Percentiles rank a stretch among this genome's conserved stretches.
Conservation (phyloP, 306 rosid species). For the Vigna mungo region DNA sequence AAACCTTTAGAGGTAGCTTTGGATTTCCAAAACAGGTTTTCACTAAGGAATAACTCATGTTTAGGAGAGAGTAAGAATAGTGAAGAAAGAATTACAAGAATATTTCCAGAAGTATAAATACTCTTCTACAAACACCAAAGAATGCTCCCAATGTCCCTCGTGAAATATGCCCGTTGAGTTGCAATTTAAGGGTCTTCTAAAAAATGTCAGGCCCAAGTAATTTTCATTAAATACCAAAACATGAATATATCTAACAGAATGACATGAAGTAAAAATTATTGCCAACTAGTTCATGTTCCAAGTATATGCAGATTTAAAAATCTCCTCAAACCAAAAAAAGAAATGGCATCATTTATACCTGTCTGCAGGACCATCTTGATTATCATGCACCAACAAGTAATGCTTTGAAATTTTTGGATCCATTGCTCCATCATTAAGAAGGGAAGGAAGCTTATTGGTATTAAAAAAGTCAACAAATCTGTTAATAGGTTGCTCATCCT, state of each 20-base stretch:
- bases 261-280: background rate
- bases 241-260: conserved; percentile 27
- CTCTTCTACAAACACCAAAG: background rate
- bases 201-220: conserved; percentile 20
- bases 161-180: background rate
- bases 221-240: conserved; percentile 34
- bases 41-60: conserved; percentile 3
- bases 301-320: conserved; percentile 9
- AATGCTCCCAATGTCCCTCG: background rate
- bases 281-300: background rate
- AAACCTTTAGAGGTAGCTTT: background rate
- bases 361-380: conserved; percentile 80
- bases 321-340: conserved; percentile 29
- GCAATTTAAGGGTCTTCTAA: background rate
- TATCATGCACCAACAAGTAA: conserved; percentile 90
- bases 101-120: conserved; percentile 18
- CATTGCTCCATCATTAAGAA: conserved; percentile 87
- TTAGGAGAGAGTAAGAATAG: conserved; percentile 18
- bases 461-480: conserved; percentile 78
- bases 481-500: conserved; percentile 89
- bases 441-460: conserved; percentile 82
- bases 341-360: conserved; percentile 58
- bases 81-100: conserved; percentile 16
- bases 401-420: conserved; percentile 93
- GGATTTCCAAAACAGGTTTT: conserved; percentile 15